These are phyloP conservation scores for Linum usitatissimum DNA, from an alignment of 345 rosid genomes.

Conservation along the genomic window DNA sequence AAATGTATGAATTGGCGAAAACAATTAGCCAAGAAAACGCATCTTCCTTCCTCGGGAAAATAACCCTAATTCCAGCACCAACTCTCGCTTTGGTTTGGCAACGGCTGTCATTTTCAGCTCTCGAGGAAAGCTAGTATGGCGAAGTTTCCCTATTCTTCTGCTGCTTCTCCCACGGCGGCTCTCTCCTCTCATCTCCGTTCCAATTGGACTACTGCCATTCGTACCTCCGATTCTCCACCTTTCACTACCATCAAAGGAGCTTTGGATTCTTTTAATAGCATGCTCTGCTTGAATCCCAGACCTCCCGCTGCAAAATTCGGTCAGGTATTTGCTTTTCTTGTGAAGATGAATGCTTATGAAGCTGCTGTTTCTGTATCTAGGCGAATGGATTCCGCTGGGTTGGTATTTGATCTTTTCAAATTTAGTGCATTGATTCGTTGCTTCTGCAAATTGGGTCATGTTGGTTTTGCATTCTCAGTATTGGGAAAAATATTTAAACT, in stretches of 20 bases:
- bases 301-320: constrained; percentile 8
- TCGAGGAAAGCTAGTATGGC: too few relatives aligned
- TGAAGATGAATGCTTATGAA: background rate
- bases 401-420: background rate
- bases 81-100: too few relatives aligned
- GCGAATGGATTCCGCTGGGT: background rate
- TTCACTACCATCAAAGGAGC: constrained; percentile 1
- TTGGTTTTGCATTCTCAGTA: background rate
- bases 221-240: background rate
- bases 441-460: too few relatives aligned
- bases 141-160: too few relatives aligned
- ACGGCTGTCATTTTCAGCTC: too few relatives aligned
- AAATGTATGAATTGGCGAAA: too few relatives aligned
- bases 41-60: too few relatives aligned
- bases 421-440: background rate
- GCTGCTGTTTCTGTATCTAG: background rate
- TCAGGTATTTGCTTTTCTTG: background rate
- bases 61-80: too few relatives aligned
- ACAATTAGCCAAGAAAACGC: too few relatives aligned
- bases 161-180: too few relatives aligned
- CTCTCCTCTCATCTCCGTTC: too few relatives aligned
- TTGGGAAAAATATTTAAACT: background rate
- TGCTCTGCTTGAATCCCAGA: constrained; percentile 3
- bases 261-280: background rate
- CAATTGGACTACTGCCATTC: too few relatives aligned